A percentile compares a stretch with the other conserved stretches of the same genome.
phyloP scores from a whole-genome alignment of 768 basidiomycete species.

The Trametes elegans region DNA sequence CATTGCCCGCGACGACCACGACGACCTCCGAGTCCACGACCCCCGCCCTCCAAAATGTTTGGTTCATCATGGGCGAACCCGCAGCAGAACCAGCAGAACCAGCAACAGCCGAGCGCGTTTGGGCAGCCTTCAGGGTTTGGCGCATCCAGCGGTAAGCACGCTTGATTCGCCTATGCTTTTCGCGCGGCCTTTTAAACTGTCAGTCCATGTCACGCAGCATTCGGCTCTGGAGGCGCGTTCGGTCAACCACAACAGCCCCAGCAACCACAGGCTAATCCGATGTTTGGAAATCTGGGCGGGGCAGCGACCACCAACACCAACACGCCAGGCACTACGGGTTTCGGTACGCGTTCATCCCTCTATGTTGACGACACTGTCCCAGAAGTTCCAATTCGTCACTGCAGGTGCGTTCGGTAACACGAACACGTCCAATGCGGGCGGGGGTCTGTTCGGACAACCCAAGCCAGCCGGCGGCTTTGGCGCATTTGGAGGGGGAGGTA shows the following conservation, averaged over 20 bases:
- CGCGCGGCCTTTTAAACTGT: conserved; percentile 19
- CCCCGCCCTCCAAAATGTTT: conserved; percentile 51
- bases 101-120: conserved; percentile 56
- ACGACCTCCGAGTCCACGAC: conserved; percentile 5
- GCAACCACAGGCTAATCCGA: conserved; percentile 62
- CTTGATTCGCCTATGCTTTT: conserved; percentile 28
- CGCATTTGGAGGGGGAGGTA: conserved; percentile 62
- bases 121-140: conserved; percentile 71
- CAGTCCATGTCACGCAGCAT: conserved; percentile 21
- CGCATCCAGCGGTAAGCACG: conserved; percentile 57
- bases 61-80: conserved; percentile 63
- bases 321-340: conserved; percentile 36
- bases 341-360: conserved; percentile 30
- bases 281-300: conserved; percentile 67
- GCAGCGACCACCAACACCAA: conserved; percentile 26
- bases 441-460: conserved; percentile 52
- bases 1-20: conserved; percentile 17
- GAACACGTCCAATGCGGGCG: conserved; percentile 37
- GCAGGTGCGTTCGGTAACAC: conserved; percentile 39
- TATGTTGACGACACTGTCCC: conserved; percentile 8
- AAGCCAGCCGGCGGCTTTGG: conserved; percentile 79
- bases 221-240: conserved; percentile 50
- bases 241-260: conserved; percentile 42
- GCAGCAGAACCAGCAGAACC: conserved; percentile 64
- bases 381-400: too few relatives aligned